Base-by-base conservation (phyloP, 1,284 basidiomycete species). In the Sparassis latifolia region DNA sequence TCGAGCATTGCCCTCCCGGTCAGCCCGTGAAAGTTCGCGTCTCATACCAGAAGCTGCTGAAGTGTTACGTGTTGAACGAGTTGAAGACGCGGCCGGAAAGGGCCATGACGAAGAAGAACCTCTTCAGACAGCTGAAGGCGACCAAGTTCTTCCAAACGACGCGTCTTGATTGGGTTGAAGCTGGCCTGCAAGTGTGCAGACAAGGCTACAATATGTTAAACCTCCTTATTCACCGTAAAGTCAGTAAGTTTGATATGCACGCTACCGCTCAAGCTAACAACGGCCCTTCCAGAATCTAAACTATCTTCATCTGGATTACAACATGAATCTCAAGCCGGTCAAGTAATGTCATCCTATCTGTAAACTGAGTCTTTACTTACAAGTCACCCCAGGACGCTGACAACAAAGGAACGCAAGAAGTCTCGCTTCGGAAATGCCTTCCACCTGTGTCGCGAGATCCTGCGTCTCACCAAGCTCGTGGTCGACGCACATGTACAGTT, bases 121-220 rank as follows among this genome's bases (percentile, higher is more conserved):
- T 99, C 47, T 96, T 99, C 79, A 80, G 91, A 52, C 92, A 95
- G 67, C 77, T 99, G 52, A 98, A 98, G 73, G 89, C 91, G 43
- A 99, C 97, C 54, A 99, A 99, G 72, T 99, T 99, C 76, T 99
- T 99, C 86, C 97, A 99, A 75, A 92, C 89, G 27, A 99, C 97
- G 5, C 92, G 83, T 56, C 74, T 99, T 60, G 97, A 99, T 69
- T 99, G 97, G 97, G 96, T 99, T 33, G 97, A 99, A 70, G 97
- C 96, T 3, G 97, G 97, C 63, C 74, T 99, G 55, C 97, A 99
- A 72, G 97, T 99, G 50, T 97, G 94, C 72, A 77, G 96, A 58
- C 97, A 99, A 68, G 96, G 96, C 33, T 99, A 97, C 75, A 99
- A 99, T 74, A 99, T 99, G 97, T 76, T 99, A 57, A 99, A 99